Conservation (phyloP, 805 yeast genomes). For the Pachysolen tannophilus region DNA sequence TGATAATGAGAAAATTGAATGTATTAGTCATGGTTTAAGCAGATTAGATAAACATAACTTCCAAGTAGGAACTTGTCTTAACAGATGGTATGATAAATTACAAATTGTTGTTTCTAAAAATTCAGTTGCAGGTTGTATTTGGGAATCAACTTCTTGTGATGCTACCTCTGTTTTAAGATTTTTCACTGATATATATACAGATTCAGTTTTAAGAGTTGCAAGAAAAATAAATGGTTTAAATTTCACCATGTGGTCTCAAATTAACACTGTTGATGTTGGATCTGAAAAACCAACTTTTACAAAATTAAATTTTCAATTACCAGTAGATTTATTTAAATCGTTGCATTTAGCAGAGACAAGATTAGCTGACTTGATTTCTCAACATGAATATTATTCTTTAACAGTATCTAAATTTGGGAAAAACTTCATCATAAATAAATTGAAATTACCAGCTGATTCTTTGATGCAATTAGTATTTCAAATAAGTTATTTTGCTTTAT, state of each 20-base stretch:
- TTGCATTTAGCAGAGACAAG: constrained; percentile 52
- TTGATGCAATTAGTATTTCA: constrained; percentile 45
- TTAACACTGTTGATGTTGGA: constrained; percentile 27
- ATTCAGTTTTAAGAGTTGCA: constrained; percentile 47
- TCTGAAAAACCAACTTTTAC: constrained; percentile 27
- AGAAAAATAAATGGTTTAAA: constrained; percentile 50
- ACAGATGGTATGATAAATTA: constrained; percentile 53
- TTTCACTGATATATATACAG: constrained; percentile 51
- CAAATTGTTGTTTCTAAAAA: constrained; percentile 46
- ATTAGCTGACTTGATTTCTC: constrained; percentile 47
- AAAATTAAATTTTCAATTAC: constrained; percentile 26
- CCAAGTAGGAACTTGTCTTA: constrained; percentile 50
- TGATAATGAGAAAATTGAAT: constrained; percentile 40
- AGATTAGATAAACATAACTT: constrained; percentile 34
- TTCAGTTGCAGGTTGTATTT: constrained; percentile 51
- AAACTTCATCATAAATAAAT: constrained; percentile 26
- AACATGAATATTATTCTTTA: constrained; percentile 43
- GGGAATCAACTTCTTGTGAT: constrained; percentile 53
- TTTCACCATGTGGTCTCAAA: constrained; percentile 42
- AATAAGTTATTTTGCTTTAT: constrained; percentile 45
- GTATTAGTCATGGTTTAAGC: constrained; percentile 46
- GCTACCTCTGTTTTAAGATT: constrained; percentile 50
- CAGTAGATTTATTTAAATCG: constrained; percentile 38
- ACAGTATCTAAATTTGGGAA: constrained; percentile 22
- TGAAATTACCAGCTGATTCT: constrained; percentile 40